Conservation (phyloP, 139 green algal species). For the Coelastrella sp. region DNA sequence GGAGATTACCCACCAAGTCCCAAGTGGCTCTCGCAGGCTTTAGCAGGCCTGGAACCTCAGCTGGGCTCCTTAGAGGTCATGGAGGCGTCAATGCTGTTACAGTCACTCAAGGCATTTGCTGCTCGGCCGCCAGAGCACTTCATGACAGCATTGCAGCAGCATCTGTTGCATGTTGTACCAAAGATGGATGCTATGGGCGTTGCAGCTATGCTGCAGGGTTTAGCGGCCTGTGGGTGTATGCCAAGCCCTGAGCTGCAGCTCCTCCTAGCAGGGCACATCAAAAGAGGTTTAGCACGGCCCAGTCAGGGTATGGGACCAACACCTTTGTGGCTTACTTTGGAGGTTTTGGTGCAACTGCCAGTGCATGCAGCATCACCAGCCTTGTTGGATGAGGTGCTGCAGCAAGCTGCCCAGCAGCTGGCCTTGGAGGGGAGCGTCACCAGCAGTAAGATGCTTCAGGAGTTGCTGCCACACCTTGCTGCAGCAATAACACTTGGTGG, state of each 20-base stretch:
- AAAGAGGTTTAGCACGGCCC: background rate
- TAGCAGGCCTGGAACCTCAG: slow-evolving; percentile 8
- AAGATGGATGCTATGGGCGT: slow-evolving; percentile 32
- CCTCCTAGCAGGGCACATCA: background rate
- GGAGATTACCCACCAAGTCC: background rate
- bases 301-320: slow-evolving; percentile 32
- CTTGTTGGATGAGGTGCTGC: slow-evolving; percentile 16
- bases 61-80: background rate
- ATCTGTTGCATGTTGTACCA: background rate
- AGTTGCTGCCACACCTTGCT: background rate
- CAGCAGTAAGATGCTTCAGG: background rate
- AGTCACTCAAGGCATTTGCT: background rate
- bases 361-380: background rate
- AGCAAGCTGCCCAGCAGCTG: slow-evolving; percentile 1
- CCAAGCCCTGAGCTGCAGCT: background rate
- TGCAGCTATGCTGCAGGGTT: background rate
- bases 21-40: background rate
- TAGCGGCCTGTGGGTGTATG: background rate
- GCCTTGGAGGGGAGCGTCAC: background rate
- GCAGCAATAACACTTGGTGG: slow-evolving; percentile 8
- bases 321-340: slow-evolving; percentile 6
- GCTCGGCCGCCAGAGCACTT: background rate
- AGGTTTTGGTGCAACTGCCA: background rate
- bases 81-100: background rate
- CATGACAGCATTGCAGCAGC: background rate